These are phyloP conservation scores for Mollisiaceae sp. DNA, from an alignment of 2,329 filamentous ascomycete species.

Conservation along the genomic window DNA sequence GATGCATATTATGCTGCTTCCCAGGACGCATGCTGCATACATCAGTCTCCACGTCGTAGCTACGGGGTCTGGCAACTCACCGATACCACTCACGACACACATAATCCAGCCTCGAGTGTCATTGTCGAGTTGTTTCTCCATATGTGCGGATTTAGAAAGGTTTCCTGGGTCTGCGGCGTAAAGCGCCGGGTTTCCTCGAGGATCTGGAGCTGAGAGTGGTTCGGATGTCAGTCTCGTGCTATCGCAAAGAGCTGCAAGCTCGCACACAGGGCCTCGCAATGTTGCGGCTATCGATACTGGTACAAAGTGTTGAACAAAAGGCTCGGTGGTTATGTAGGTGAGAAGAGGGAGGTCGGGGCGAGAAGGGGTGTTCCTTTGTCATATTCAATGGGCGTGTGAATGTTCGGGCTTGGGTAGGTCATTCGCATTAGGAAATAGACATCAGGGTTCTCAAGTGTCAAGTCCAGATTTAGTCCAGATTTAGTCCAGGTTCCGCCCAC, in stretches of 20 bases:
- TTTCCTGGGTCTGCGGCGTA: constrained; percentile 7
- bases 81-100: constrained; percentile 78
- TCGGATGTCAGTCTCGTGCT: not conserved
- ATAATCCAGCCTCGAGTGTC: constrained; percentile 95
- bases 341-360: constrained; percentile 8
- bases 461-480: not conserved
- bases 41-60: constrained; percentile 18
- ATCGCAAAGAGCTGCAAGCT: not conserved
- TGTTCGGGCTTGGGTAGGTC: not conserved
- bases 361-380: constrained; percentile 7
- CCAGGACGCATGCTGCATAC: constrained; percentile 65
- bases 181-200: constrained; percentile 7
- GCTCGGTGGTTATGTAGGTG: not conserved
- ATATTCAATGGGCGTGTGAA: constrained; percentile 6
- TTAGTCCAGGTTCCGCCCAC: constrained; percentile 10
- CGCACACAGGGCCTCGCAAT: not conserved
- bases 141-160: constrained; percentile 15
- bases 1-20: constrained; percentile 84
- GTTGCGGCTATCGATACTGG: not conserved
- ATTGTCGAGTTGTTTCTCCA: constrained; percentile 60
- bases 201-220: constrained; percentile 1
- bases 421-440: constrained; percentile 18
- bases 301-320: not conserved
- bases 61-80: constrained; percentile 48
- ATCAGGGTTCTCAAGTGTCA: constrained; percentile 23